Percentiles rank a stretch among this genome's conserved stretches.
Conservation (phyloP, 1,284 basidiomycete genomes). For the Sutorius eximius region DNA sequence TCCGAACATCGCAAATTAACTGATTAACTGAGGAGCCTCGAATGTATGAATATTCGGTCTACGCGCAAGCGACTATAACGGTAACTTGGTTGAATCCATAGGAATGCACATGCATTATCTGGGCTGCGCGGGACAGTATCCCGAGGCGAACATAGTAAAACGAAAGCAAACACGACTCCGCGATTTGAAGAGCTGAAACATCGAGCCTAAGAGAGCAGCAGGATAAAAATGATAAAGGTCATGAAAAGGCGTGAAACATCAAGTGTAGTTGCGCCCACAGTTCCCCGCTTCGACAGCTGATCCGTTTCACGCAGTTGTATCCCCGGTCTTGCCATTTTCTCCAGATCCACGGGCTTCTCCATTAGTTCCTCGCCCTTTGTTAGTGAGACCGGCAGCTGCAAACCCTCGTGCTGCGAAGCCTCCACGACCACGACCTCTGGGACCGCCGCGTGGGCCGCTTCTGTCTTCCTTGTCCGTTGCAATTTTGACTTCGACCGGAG, state of each 20-base stretch:
- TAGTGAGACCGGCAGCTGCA: conserved; percentile 67
- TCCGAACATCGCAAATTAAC: too few species aligned
- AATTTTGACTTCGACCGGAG: conserved; percentile 61
- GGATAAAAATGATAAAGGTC: conserved; percentile 15
- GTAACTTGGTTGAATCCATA: conserved; percentile 13
- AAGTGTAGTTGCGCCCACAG: conserved; percentile 17
- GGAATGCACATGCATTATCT: conserved; percentile 24
- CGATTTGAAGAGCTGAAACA: conserved; percentile 18
- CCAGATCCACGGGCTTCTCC: conserved; percentile 32
- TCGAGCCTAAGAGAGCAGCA: conserved; percentile 15
- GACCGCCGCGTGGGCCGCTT: conserved; percentile 36
- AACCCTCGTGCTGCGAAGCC: conserved; percentile 61
- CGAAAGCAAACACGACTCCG: conserved; percentile 26
- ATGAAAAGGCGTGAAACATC: conserved; percentile 21
- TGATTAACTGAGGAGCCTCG: neutral
- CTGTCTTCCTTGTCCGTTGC: conserved; percentile 64
- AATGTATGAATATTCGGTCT: neutral
- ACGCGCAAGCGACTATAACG: neutral
- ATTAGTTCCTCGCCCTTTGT: conserved; percentile 35
- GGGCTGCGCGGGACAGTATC: conserved; percentile 13
- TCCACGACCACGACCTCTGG: conserved; percentile 57
- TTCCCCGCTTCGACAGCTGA: conserved; percentile 19
- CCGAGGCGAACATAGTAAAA: conserved; percentile 22
- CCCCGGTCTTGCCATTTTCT: conserved; percentile 29
- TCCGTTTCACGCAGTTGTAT: conserved; percentile 26